Evolutionary conservation across 768 basidiomycete genomes (phyloP).

Genomic region (Obba rivulosa): DNA sequence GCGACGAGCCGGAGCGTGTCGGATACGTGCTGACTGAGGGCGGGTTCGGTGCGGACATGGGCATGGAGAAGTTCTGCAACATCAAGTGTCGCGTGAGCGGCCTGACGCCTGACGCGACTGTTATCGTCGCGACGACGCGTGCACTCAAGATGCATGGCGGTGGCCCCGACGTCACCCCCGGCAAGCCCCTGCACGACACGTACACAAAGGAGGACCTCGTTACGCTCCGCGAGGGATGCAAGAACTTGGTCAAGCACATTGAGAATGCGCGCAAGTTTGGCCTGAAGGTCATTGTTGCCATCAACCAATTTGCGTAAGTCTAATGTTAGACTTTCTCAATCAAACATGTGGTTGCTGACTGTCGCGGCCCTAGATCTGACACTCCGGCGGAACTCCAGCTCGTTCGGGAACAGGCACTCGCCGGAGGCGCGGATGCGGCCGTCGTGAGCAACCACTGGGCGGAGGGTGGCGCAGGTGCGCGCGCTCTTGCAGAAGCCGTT

Average conservation of each 20-base stretch:
- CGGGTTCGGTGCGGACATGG: slow-evolving; percentile 98
- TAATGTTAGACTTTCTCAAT: too few relatives aligned
- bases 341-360: not conserved
- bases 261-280: slow-evolving; percentile 94
- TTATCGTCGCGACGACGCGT: slow-evolving; percentile 96
- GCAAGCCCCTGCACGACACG: slow-evolving; percentile 87
- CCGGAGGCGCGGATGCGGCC: slow-evolving; percentile 89
- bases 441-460: slow-evolving; percentile 98
- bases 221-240: slow-evolving; percentile 85
- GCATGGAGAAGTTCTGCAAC: slow-evolving; percentile 99
- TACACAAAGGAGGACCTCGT: slow-evolving; percentile 93
- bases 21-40: slow-evolving; percentile 98
- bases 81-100: slow-evolving; percentile 97
- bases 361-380: slow-evolving; percentile 56
- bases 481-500: slow-evolving; percentile 88
- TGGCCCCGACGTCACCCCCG: slow-evolving; percentile 93
- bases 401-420: slow-evolving; percentile 71
- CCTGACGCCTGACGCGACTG: slow-evolving; percentile 86
- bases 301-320: slow-evolving; percentile 92
- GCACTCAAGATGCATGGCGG: slow-evolving; percentile 99
- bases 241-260: slow-evolving; percentile 91
- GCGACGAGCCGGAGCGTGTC: slow-evolving; percentile 71
- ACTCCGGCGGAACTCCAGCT: slow-evolving; percentile 85
- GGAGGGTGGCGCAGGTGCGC: slow-evolving; percentile 86
- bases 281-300: slow-evolving; percentile 90